A percentile compares a stretch with the other conserved stretches of the same genome.
phyloP scores from a whole-genome alignment of 768 basidiomycete genomes.

The Boletus bicolor region DNA sequence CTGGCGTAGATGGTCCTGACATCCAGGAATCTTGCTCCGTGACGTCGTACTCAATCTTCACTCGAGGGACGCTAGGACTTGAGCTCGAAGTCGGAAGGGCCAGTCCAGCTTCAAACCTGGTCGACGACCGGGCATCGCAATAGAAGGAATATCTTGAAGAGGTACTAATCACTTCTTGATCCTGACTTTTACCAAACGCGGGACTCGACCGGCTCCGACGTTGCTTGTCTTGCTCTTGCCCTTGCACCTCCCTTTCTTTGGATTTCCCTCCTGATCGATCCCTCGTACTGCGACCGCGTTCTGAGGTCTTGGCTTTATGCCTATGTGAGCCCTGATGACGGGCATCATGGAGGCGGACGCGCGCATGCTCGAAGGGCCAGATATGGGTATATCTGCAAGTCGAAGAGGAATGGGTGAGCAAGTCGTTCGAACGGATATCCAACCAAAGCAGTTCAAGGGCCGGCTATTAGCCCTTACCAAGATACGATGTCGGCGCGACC shows the following conservation, averaged over 20 bases:
- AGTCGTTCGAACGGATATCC: background rate
- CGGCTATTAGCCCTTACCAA: background rate
- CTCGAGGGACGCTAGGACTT: slow-evolving; percentile 12
- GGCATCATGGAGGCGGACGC: slow-evolving; percentile 62
- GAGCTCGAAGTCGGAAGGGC: background rate
- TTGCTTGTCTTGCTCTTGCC: slow-evolving; percentile 5
- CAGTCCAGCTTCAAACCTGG: background rate
- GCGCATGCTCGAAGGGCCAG: slow-evolving; percentile 95
- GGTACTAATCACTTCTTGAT: background rate
- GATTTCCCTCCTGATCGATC: slow-evolving; percentile 7
- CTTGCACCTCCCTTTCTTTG: slow-evolving; percentile 1
- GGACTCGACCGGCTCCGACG: slow-evolving; percentile 25
- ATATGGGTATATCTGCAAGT: slow-evolving; percentile 82
- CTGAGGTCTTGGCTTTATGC: slow-evolving; percentile 20
- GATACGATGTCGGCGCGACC: background rate
- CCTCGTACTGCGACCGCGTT: slow-evolving; percentile 14
- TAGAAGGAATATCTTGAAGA: slow-evolving; percentile 9
- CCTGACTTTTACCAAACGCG: background rate
- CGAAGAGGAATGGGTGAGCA: slow-evolving; percentile 4
- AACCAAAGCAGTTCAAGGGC: background rate
- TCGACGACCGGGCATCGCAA: slow-evolving; percentile 6
- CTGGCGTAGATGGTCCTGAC: slow-evolving; percentile 23
- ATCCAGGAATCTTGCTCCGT: slow-evolving; percentile 19
- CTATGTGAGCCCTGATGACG: slow-evolving; percentile 33
- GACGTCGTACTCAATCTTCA: slow-evolving; percentile 24